A percentile compares a stretch with the other conserved stretches of the same genome.
Evolutionary conservation across 2,329 filamentous ascomycete species (phyloP).

Genomic region (Fusarium pininemorale): DNA sequence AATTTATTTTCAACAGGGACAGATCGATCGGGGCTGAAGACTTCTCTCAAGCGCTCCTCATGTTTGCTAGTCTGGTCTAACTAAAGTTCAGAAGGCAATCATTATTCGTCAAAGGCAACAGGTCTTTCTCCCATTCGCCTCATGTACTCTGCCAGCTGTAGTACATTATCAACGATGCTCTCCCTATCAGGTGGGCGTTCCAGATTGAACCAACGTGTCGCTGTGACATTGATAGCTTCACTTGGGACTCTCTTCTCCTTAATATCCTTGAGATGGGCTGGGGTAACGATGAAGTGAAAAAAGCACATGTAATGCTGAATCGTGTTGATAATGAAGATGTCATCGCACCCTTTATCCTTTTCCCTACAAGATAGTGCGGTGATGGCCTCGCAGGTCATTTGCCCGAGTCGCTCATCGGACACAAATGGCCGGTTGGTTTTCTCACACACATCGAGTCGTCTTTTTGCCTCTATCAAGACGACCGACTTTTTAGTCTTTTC

Average conservation of each 20-base stretch:
- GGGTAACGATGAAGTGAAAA: background rate
- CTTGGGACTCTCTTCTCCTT: background rate
- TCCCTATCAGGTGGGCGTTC: background rate
- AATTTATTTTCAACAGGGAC: accelerated
- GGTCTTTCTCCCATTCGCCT: too few relatives aligned
- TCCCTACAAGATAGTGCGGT: too few relatives aligned
- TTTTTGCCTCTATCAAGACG: background rate
- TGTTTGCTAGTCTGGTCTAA: background rate
- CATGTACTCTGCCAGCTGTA: background rate
- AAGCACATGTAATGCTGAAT: background rate
- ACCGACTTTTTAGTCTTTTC: background rate
- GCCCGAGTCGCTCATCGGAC: background rate
- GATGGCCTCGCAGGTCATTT: background rate
- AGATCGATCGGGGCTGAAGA: accelerated
- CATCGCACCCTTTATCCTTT: too few relatives aligned
- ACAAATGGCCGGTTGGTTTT: background rate
- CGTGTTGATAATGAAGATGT: accelerated
- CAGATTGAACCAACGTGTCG: background rate
- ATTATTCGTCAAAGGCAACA: too few relatives aligned
- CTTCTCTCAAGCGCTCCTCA: background rate
- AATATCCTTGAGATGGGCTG: background rate
- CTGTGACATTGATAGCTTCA: accelerated
- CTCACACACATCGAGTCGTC: background rate
- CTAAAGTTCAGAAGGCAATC: background rate
- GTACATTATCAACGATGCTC: background rate